A percentile compares a stretch with the other conserved stretches of the same genome.
These are phyloP conservation scores for Vigna angularis DNA, from an alignment of 306 rosid genomes.

Conservation along the genomic window DNA sequence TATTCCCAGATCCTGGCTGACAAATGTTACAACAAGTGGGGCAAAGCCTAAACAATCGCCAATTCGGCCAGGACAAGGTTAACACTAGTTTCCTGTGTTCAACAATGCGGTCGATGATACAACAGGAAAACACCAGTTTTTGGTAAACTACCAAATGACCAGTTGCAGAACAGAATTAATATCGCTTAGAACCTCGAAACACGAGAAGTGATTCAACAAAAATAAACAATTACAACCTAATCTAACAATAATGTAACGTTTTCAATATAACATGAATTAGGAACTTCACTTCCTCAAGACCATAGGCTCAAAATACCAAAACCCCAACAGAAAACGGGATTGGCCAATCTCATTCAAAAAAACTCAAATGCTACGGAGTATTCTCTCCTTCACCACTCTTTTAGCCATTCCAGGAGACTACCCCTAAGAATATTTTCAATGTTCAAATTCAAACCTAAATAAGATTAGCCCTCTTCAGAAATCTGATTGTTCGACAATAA, in stretches of 20 bases:
- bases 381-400: conserved; percentile 37
- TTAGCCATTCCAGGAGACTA: conserved; percentile 47
- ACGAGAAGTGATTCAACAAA: conserved; percentile 39
- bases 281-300: conserved; percentile 50
- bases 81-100: not conserved
- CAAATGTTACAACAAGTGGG: conserved; percentile 4
- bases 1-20: not conserved
- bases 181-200: conserved; percentile 37
- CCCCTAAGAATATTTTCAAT: conserved; percentile 40
- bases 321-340: conserved; percentile 70
- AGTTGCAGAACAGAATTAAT: conserved; percentile 37
- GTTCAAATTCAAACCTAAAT: conserved; percentile 58
- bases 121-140: not conserved
- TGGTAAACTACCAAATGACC: not conserved
- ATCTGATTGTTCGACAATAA: conserved; percentile 81
- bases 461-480: conserved; percentile 83
- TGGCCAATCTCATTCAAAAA: conserved; percentile 40
- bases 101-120: not conserved
- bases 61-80: not conserved
- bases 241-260: conserved; percentile 50
- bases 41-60: not conserved
- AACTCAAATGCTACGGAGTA: conserved; percentile 49
- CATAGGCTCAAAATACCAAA: conserved; percentile 52
- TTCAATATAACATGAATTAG: conserved; percentile 52
- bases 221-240: conserved; percentile 45